Percentiles rank a stretch among this genome's conserved stretches.
Evolutionary conservation across 116 monocot species (phyloP).

Genomic region (Trichopus zeylanicus): DNA sequence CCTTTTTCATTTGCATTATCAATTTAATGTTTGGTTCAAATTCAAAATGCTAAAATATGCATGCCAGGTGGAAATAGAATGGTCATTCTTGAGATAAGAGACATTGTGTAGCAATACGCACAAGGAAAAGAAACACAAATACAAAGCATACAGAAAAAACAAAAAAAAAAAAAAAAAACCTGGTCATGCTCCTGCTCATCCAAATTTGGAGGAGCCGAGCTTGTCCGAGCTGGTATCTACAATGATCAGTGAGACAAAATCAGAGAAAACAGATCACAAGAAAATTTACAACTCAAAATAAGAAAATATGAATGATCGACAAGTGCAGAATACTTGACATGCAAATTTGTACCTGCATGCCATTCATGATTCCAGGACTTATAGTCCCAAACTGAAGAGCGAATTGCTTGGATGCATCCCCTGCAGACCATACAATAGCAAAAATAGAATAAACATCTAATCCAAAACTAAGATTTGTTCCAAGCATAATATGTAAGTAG

Average conservation of each 20-base stretch:
- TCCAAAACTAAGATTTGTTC: no score
- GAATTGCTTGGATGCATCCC: slow-evolving; percentile 40
- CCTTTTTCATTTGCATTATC: no score
- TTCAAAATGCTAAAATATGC: neutral
- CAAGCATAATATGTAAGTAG: no score
- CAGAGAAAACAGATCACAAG: slow-evolving; percentile 1
- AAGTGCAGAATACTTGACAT: neutral
- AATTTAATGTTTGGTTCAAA: neutral
- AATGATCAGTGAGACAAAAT: neutral
- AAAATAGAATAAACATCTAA: neutral
- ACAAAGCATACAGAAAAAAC: neutral
- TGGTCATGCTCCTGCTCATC: slow-evolving; percentile 83
- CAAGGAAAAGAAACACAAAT: neutral
- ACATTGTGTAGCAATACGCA: neutral
- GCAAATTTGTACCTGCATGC: slow-evolving; percentile 48
- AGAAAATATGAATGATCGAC: neutral
- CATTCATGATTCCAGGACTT: slow-evolving; percentile 63
- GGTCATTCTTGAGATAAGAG: neutral
- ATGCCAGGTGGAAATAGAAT: neutral
- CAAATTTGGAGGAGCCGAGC: slow-evolving; percentile 93
- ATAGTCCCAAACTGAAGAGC: slow-evolving; percentile 80
- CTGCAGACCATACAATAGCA: slow-evolving; percentile 19
- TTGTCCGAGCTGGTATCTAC: slow-evolving; percentile 83
- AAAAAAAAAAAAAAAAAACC: slow-evolving; percentile 22
- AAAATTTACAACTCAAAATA: neutral